Evolutionary conservation across 2,329 filamentous ascomycete genomes (phyloP).

Genomic region (Calonectria pauciramosa): DNA sequence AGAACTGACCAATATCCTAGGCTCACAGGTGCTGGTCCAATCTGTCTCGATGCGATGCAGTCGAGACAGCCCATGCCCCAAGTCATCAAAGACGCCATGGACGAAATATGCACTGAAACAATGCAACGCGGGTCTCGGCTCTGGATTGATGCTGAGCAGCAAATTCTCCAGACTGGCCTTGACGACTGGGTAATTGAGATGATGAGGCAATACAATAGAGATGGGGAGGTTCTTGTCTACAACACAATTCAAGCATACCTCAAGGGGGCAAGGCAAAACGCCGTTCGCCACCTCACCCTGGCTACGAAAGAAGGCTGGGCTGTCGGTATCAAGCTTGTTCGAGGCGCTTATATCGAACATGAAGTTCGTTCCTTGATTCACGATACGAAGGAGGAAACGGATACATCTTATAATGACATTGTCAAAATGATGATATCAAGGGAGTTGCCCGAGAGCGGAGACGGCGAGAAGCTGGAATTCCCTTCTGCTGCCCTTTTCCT

Average conservation of each 20-base stretch:
- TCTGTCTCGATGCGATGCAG: slow-evolving; percentile 51
- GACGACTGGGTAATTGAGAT: slow-evolving; percentile 44
- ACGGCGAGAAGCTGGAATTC: slow-evolving; percentile 45
- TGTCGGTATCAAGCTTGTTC: slow-evolving; percentile 68
- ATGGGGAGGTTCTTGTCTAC: slow-evolving; percentile 48
- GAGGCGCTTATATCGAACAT: slow-evolving; percentile 65
- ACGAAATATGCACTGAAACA: slow-evolving; percentile 52
- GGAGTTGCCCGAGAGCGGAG: slow-evolving; percentile 30
- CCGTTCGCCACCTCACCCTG: slow-evolving; percentile 58
- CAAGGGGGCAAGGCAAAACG: slow-evolving; percentile 55
- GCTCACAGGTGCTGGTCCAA: slow-evolving; percentile 55
- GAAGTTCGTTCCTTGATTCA: slow-evolving; percentile 63
- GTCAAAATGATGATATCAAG: slow-evolving; percentile 58
- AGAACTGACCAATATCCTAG: slow-evolving; percentile 29
- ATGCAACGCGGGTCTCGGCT: slow-evolving; percentile 53
- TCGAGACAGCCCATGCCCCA: slow-evolving; percentile 48
- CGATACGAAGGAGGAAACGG: slow-evolving; percentile 64
- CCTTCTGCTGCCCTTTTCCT: slow-evolving; percentile 62
- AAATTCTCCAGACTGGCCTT: slow-evolving; percentile 56
- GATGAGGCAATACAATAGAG: slow-evolving; percentile 53
- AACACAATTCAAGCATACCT: slow-evolving; percentile 70
- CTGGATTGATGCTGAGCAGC: slow-evolving; percentile 59
- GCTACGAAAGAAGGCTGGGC: slow-evolving; percentile 62
- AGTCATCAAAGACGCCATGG: slow-evolving; percentile 54
- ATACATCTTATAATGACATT: slow-evolving; percentile 63